Evolutionary conservation across 305 asterid species (phyloP), one percentile per base, ranked within the genome.

Genomic region (Rubia balearica): DNA sequence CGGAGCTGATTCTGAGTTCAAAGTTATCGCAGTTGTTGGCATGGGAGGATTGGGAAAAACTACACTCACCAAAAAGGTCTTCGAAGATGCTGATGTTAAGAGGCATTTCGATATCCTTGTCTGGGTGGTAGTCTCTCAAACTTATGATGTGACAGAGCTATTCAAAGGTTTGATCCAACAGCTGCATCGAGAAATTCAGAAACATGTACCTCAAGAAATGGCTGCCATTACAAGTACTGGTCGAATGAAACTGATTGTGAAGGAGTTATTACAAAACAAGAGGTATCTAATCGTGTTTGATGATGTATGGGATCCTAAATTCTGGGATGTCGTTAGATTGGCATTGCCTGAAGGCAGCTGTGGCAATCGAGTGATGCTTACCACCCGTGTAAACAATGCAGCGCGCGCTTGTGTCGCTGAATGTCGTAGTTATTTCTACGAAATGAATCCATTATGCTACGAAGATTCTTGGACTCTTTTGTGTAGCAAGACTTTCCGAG

Each of bases 311-410:
- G 61, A 55, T 7, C 61, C 27, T 14, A 55, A n/a, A 19, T 55
- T 55, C 16, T 55, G 61, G 61, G 61, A n/a, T 55, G 27, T 21
- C 16, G 27, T 55, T 55, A 55, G 16, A 55, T 55, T 55, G 61
- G 61, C 61, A n/a, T 55, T 55, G 27, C 61, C 61, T n/a, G 61
- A 55, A 55, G 61, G 61, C 10, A 55, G 61, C 12, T 55, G 12
- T n/a, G 27, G 61, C 3, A 55, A n/a, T 19, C 27, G 61, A 6
- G 61, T 55, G 61, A 55, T 55, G 61, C 61, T 55, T 27, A 55
- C 61, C 27, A 55, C 61, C 61, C 9, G 61, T 14, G 16, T 55
- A 55, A 19, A 17, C 8, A 10, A 55, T 55, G 61, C 27, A n/a
- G 61, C 61, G 3, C 27, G 11, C 12, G 61, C 61, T 19, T n/a